A percentile compares a stretch with the other conserved stretches of the same genome.
Evolutionary conservation across 352 stramenopile species (phyloP).

Genomic region (Globisporangium takayamanum): DNA sequence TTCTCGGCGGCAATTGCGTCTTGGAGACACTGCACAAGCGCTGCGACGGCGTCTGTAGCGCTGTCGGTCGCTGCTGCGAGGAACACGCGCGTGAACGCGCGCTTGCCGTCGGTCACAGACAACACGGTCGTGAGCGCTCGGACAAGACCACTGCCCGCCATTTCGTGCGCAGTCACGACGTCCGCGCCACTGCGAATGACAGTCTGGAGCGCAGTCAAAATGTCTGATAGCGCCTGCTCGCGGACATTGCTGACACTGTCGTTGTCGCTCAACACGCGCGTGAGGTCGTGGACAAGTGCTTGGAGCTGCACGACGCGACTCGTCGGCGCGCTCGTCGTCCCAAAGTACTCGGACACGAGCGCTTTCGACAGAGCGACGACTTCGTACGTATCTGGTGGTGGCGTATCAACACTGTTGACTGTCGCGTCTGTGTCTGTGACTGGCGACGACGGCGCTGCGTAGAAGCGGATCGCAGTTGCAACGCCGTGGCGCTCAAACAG

Average conservation of each 20-base stretch:
- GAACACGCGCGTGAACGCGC: constrained; percentile 33
- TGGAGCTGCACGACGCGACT: constrained; percentile 29
- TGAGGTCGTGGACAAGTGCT: constrained; percentile 22
- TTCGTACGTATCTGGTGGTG: constrained; percentile 16
- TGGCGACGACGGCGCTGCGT: constrained; percentile 13
- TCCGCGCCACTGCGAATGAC: constrained; percentile 20
- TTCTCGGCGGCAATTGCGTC: constrained; percentile 61
- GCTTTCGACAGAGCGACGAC: constrained; percentile 23
- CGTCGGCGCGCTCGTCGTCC: constrained; percentile 20
- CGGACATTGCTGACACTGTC: not conserved
- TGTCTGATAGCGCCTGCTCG: constrained; percentile 1
- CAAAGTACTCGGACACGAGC: constrained; percentile 43
- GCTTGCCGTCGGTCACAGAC: constrained; percentile 18
- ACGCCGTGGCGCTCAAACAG: constrained; percentile 58
- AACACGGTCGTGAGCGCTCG: constrained; percentile 31
- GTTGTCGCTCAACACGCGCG: constrained; percentile 7
- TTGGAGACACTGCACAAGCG: constrained; percentile 39
- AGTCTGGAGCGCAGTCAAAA: constrained; percentile 23
- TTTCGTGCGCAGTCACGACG: constrained; percentile 52
- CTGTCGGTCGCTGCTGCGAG: not conserved
- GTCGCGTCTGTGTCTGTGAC: not conserved
- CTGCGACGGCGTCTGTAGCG: constrained; percentile 1
- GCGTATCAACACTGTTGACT: not conserved
- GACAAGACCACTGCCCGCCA: constrained; percentile 51
- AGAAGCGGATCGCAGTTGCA: constrained; percentile 42